Conservation (phyloP, 371 early-diverging fungal genomes). For the Smittium culicis region DNA sequence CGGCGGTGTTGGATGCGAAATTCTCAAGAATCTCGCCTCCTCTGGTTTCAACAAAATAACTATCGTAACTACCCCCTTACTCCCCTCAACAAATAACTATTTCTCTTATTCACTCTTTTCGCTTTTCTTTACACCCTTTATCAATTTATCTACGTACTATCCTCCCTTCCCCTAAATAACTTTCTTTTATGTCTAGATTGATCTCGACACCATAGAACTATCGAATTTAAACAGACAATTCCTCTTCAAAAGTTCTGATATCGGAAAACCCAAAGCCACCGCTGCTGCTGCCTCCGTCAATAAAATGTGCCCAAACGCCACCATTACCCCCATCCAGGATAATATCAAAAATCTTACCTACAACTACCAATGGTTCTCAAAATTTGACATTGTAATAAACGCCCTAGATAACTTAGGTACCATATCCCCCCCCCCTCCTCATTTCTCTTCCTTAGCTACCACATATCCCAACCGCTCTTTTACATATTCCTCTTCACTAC, state of each 20-base stretch:
- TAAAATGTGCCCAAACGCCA: slow-evolving; percentile 54
- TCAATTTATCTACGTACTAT: no score
- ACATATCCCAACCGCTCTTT: neutral
- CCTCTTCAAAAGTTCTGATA: slow-evolving; percentile 84
- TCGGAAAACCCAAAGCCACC: slow-evolving; percentile 81
- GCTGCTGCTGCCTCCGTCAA: slow-evolving; percentile 23
- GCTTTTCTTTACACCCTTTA: neutral
- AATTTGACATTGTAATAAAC: slow-evolving; percentile 91
- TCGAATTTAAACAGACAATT: slow-evolving; percentile 98
- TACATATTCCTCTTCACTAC: neutral
- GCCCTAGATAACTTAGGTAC: slow-evolving; percentile 90
- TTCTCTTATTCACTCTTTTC: neutral
- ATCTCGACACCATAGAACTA: slow-evolving; percentile 96
- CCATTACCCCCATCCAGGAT: slow-evolving; percentile 62
- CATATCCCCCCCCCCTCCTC: neutral
- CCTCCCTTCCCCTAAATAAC: neutral
- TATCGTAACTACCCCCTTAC: slow-evolving; percentile 42
- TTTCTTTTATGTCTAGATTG: slow-evolving; percentile 43
- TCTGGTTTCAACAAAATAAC: slow-evolving; percentile 74
- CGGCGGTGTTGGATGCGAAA: slow-evolving; percentile 99
- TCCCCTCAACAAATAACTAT: neutral
- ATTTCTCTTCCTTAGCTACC: neutral
- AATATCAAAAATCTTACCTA: slow-evolving; percentile 76
- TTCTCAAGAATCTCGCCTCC: slow-evolving; percentile 87
- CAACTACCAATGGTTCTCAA: slow-evolving; percentile 73